These are phyloP conservation scores for Sordariomycetes sp. DNA, from an alignment of 2,329 filamentous ascomycete species.

Conservation along the genomic window DNA sequence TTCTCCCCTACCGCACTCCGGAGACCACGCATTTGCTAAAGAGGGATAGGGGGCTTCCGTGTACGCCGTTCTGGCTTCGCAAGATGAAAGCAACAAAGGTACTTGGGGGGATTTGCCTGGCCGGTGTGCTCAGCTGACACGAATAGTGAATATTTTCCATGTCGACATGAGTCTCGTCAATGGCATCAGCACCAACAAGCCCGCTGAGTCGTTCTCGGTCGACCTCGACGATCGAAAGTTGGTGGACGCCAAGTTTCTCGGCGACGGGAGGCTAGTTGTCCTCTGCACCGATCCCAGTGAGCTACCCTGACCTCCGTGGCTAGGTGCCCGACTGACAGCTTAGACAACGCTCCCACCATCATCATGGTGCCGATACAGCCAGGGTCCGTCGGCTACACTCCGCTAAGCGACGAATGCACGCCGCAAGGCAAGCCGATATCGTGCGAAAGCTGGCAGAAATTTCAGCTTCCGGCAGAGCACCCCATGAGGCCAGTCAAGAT, in stretches of 20 bases:
- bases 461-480: constrained; percentile 16
- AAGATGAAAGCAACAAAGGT: constrained; percentile 27
- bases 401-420: constrained; percentile 17
- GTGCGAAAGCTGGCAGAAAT: constrained; percentile 10
- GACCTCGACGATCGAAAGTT: constrained; percentile 33
- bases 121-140: not conserved
- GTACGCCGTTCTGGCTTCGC: constrained; percentile 32
- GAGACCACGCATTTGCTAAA: no score
- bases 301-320: no score
- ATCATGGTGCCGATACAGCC: constrained; percentile 26
- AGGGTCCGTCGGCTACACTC: constrained; percentile 23
- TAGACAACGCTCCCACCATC: constrained; percentile 18
- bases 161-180: constrained; percentile 43
- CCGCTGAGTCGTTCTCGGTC: constrained; percentile 28
- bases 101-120: constrained; percentile 1
- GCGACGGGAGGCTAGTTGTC: constrained; percentile 51
- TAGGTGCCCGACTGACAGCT: no score
- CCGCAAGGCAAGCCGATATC: constrained; percentile 4
- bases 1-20: no score
- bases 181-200: constrained; percentile 43
- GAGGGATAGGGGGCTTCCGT: constrained; percentile 27
- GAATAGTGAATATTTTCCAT: constrained; percentile 45
- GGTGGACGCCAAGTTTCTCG: constrained; percentile 59
- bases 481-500: constrained; percentile 33
- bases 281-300: constrained; percentile 38